Conservation (phyloP, 805 yeast species). For the Teunomyces funiuensis region DNA sequence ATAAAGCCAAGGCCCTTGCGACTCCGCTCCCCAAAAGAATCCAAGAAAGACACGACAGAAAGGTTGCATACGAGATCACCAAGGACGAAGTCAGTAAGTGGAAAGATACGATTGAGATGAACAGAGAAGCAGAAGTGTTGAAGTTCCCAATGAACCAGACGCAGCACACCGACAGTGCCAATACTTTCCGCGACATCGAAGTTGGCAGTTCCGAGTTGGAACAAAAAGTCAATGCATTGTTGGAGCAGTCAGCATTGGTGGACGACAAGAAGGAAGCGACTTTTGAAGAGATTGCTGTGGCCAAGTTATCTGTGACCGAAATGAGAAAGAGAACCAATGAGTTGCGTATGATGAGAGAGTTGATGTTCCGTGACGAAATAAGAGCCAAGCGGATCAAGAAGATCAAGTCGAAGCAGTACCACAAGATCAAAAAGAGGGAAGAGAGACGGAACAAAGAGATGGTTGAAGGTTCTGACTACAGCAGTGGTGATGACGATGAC, state of each 20-base stretch:
- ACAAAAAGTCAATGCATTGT: slow-evolving; percentile 55
- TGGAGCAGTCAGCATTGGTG: slow-evolving; percentile 63
- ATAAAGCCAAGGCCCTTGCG: slow-evolving; percentile 51
- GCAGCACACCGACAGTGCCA: slow-evolving; percentile 40
- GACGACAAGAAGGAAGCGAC: slow-evolving; percentile 78
- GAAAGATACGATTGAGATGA: slow-evolving; percentile 77
- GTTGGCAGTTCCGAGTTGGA: slow-evolving; percentile 55
- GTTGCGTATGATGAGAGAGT: slow-evolving; percentile 87
- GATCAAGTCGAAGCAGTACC: slow-evolving; percentile 88
- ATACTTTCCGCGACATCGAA: slow-evolving; percentile 19
- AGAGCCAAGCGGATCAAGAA: slow-evolving; percentile 90
- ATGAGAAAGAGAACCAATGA: slow-evolving; percentile 74
- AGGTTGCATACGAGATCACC: slow-evolving; percentile 87
- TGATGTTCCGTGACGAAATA: slow-evolving; percentile 93
- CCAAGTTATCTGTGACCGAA: slow-evolving; percentile 79
- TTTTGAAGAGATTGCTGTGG: slow-evolving; percentile 83
- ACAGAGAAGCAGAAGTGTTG: slow-evolving; percentile 82
- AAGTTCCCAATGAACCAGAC: slow-evolving; percentile 65
- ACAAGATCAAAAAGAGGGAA: slow-evolving; percentile 84
- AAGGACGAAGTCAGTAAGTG: slow-evolving; percentile 85
- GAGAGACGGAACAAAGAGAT: slow-evolving; percentile 65
- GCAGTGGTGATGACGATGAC: slow-evolving; percentile 46
- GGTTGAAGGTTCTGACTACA: slow-evolving; percentile 60
- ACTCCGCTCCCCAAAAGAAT: slow-evolving; percentile 86
- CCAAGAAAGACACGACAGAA: slow-evolving; percentile 80